A percentile compares a stretch with the other conserved stretches of the same genome.
Conservation (phyloP, 805 yeast species). For the Lachancea lanzarotensis region DNA sequence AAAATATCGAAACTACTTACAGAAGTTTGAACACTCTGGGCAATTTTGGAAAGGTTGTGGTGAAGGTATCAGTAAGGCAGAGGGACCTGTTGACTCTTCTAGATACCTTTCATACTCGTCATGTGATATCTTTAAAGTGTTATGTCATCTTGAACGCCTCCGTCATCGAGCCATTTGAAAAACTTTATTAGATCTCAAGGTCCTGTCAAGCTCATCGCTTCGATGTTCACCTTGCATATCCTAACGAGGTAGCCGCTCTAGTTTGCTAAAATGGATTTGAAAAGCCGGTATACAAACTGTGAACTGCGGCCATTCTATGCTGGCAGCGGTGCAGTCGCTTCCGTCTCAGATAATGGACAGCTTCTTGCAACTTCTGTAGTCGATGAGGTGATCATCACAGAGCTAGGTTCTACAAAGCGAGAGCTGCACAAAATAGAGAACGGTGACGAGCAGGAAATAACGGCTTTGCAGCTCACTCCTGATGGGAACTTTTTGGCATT, state of each 20-base stretch:
- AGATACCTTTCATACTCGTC: no score
- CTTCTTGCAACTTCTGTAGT: constrained; percentile 72
- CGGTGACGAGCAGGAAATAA: constrained; percentile 71
- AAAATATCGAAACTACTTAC: no score
- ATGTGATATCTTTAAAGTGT: neutral
- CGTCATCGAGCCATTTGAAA: neutral
- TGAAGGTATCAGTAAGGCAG: no score
- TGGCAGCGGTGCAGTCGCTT: constrained; percentile 72
- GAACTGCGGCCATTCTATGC: constrained; percentile 71
- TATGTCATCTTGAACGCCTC: neutral
- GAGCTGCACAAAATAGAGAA: constrained; percentile 60
- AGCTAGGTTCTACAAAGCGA: constrained; percentile 39
- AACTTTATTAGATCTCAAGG: neutral
- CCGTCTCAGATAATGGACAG: constrained; percentile 54
- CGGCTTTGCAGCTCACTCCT: constrained; percentile 70
- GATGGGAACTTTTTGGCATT: constrained; percentile 65
- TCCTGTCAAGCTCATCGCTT: constrained; percentile 4
- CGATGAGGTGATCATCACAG: constrained; percentile 69
- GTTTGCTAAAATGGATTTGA: constrained; percentile 25
- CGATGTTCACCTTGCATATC: neutral
- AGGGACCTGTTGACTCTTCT: no score
- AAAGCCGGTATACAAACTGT: constrained; percentile 31
- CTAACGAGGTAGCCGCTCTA: neutral
- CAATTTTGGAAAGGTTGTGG: no score
- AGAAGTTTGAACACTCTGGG: no score